Percentiles rank a stretch among this genome's conserved stretches.
phyloP scores from a whole-genome alignment of 2,329 filamentous ascomycete genomes.

The Hypoxylon sp. region DNA sequence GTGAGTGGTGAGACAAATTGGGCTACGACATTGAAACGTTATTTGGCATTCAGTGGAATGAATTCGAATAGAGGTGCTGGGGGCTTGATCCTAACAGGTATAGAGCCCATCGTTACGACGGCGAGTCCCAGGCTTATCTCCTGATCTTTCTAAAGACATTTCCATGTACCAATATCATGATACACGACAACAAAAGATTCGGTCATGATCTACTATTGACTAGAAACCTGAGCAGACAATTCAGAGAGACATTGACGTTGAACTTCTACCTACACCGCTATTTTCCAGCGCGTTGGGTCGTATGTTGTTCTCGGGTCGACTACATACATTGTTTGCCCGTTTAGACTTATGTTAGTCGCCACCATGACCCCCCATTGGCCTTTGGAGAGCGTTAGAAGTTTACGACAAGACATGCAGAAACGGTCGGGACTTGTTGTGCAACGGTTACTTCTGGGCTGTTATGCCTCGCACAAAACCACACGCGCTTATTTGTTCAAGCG shows the following conservation, averaged over 20 bases:
- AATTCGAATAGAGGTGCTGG: too few species aligned
- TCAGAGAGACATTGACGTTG: conserved; percentile 10
- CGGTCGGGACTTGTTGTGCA: conserved; percentile 12
- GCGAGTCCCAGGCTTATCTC: conserved; percentile 15
- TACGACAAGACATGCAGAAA: conserved; percentile 32
- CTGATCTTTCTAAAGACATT: conserved; percentile 23
- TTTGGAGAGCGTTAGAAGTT: conserved; percentile 4
- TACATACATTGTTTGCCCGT: conserved; percentile 12
- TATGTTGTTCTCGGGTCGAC: conserved; percentile 10
- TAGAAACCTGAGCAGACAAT: conserved; percentile 26
- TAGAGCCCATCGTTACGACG: conserved; percentile 4
- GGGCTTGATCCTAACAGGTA: conserved; percentile 4
- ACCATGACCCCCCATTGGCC: conserved; percentile 12
- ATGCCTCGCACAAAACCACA: conserved; percentile 8
- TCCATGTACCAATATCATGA: conserved; percentile 31
- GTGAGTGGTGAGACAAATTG: conserved; percentile 4
- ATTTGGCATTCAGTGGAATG: too few species aligned
- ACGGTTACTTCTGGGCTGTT: conserved; percentile 8
- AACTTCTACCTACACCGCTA: conserved; percentile 30
- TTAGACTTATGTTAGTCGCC: conserved; percentile 14
- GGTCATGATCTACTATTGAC: conserved; percentile 16
- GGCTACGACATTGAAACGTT: conserved; percentile 4
- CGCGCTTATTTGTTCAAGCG: conserved; percentile 5
- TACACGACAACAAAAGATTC: conserved; percentile 26
- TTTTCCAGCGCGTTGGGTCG: conserved; percentile 10